Percentiles rank a stretch among this genome's conserved stretches.
phyloP scores from a whole-genome alignment of 306 rosid species.

The Delonix regia region DNA sequence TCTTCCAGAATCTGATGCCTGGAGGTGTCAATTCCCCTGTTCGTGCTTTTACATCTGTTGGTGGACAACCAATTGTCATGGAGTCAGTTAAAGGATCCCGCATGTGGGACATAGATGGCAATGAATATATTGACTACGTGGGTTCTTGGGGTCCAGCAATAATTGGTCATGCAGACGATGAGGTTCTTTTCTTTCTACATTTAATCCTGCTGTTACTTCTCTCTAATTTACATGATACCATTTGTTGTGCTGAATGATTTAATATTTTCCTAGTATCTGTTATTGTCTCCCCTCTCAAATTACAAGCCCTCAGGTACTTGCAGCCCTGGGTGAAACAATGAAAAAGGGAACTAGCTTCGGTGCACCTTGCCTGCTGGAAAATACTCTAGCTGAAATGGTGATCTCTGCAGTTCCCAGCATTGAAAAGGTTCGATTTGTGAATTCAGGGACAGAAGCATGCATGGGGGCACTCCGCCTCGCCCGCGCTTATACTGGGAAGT shows the following conservation, averaged over 20 bases:
- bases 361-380: conserved; percentile 69
- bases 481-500: conserved; percentile 67
- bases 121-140: conserved; percentile 87
- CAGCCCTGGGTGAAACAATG: conserved; percentile 70
- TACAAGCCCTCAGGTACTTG: conserved; percentile 52
- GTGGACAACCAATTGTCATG: conserved; percentile 83
- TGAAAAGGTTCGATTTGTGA: conserved; percentile 79
- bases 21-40: conserved; percentile 97
- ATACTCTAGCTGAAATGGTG: conserved; percentile 59
- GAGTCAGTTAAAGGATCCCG: conserved; percentile 86
- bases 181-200: conserved; percentile 47
- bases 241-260: background rate
- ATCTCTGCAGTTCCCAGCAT: conserved; percentile 68
- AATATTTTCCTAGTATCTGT: no score
- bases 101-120: conserved; percentile 93
- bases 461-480: conserved; percentile 75
- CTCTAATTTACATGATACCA: conserved; percentile 2
- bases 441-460: conserved; percentile 86
- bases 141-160: conserved; percentile 99
- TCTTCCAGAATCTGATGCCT: conserved; percentile 79
- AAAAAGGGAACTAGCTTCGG: conserved; percentile 80
- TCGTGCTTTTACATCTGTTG: conserved; percentile 91
- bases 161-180: conserved; percentile 89
- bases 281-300: no score
- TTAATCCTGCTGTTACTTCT: background rate